A percentile compares a stretch with the other conserved stretches of the same genome.
These are phyloP conservation scores for Metschnikowia continentalis DNA, from an alignment of 805 yeast species.

Conservation along the genomic window DNA sequence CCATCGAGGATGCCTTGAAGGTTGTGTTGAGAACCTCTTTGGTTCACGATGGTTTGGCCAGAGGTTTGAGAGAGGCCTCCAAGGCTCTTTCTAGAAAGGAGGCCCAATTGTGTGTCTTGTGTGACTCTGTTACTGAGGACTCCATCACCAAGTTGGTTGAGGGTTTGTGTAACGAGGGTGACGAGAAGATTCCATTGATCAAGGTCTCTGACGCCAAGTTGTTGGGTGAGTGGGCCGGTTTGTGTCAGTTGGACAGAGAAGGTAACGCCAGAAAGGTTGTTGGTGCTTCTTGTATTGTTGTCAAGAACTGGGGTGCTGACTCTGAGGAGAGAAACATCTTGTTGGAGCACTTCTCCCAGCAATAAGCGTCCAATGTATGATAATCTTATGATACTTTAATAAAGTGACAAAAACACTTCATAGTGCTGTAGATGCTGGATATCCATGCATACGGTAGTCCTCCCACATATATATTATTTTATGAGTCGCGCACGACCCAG, in stretches of 20 bases:
- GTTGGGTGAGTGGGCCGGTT: slow-evolving; percentile 99
- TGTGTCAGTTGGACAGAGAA: slow-evolving; percentile 98
- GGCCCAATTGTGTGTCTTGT: slow-evolving; percentile 95
- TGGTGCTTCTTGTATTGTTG: slow-evolving; percentile 99
- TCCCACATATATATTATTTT: no score
- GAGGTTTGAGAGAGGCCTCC: slow-evolving; percentile 99
- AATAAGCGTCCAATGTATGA: slow-evolving; percentile 38
- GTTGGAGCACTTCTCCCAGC: slow-evolving; percentile 92
- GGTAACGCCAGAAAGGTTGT: slow-evolving; percentile 99
- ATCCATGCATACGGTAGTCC: no score
- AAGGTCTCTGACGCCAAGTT: slow-evolving; percentile 99
- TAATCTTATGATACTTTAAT: neutral
- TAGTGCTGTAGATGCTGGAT: neutral
- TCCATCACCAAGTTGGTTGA: slow-evolving; percentile 95
- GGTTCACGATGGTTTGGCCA: slow-evolving; percentile 99
- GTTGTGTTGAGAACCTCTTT: slow-evolving; percentile 97
- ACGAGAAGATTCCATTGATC: slow-evolving; percentile 93
- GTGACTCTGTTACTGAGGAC: slow-evolving; percentile 98
- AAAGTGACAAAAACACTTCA: neutral
- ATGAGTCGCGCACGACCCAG: no score
- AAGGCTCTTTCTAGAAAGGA: slow-evolving; percentile 97
- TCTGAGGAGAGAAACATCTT: slow-evolving; percentile 95
- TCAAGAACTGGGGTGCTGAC: slow-evolving; percentile 99
- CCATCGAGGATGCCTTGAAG: slow-evolving; percentile 98
- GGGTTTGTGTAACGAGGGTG: slow-evolving; percentile 98